phyloP scores from a whole-genome alignment of 306 rosid genomes.

The Oemleria cerasiformis region DNA sequence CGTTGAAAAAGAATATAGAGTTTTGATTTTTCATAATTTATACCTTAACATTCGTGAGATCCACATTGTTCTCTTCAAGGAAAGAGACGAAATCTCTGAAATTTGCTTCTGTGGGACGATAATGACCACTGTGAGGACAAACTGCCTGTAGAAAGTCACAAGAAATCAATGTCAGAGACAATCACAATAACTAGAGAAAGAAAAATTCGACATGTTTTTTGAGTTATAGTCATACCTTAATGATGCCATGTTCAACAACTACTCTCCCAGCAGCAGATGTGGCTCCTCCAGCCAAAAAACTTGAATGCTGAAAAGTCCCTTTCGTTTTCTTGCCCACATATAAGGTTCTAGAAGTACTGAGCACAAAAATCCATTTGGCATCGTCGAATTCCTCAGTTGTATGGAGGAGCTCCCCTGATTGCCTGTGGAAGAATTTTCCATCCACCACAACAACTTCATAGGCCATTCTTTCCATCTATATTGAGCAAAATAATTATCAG shows the following conservation, averaged over 20 bases:
- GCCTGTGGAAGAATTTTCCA: constrained; percentile 71
- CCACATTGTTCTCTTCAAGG: constrained; percentile 79
- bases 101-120: constrained; percentile 83
- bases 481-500: constrained; percentile 18
- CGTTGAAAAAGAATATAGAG: constrained; percentile 6
- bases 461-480: constrained; percentile 84
- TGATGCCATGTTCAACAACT: constrained; percentile 71
- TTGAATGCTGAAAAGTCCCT: constrained; percentile 95
- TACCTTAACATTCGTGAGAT: constrained; percentile 86
- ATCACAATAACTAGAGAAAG: constrained; percentile 12
- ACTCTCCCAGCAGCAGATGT: constrained; percentile 97
- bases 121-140: constrained; percentile 99
- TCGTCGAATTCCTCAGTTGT: constrained; percentile 39
- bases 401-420: constrained; percentile 72
- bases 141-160: constrained; percentile 67
- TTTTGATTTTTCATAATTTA: not conserved
- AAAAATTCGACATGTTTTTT: not conserved
- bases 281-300: constrained; percentile 99
- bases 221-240: constrained; percentile 53
- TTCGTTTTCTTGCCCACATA: constrained; percentile 91
- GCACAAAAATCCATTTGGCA: constrained; percentile 95
- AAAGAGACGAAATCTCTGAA: constrained; percentile 78
- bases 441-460: constrained; percentile 80
- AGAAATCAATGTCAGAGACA: constrained; percentile 20
- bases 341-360: constrained; percentile 77